Percentiles rank a stretch among this genome's conserved stretches.
Evolutionary conservation across 352 stramenopile species (phyloP).

Genomic region (Globisporangium megalacanthum): DNA sequence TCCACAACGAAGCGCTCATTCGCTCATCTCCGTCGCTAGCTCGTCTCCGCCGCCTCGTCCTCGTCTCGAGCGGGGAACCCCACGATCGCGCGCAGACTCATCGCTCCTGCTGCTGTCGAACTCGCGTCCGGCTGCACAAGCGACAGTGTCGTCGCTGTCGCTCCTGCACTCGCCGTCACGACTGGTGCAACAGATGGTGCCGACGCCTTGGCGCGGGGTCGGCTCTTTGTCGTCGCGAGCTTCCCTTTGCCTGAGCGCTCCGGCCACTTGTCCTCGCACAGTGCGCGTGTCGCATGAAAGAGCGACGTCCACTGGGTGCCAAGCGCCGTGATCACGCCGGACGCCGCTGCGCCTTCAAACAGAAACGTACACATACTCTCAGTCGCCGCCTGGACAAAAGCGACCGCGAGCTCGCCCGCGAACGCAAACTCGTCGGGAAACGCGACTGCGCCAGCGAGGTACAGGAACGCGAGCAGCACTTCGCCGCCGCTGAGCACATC

Average conservation of each 20-base stretch:
- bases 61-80: no score
- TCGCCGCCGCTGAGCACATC: constrained; percentile 34
- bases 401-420: constrained; percentile 12
- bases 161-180: background rate
- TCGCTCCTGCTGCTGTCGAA: background rate
- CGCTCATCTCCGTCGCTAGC: no score
- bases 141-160: background rate
- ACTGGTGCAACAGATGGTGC: background rate
- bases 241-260: constrained; percentile 50
- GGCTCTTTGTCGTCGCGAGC: constrained; percentile 17
- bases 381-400: constrained; percentile 6
- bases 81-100: background rate
- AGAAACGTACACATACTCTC: background rate
- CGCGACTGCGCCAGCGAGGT: constrained; percentile 20
- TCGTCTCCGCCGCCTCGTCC: no score
- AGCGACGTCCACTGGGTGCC: constrained; percentile 28
- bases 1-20: no score
- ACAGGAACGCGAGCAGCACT: constrained; percentile 37
- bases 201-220: constrained; percentile 16
- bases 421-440: constrained; percentile 21
- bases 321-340: background rate
- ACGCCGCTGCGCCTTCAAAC: background rate
- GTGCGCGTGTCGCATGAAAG: constrained; percentile 27
- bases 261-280: constrained; percentile 65
- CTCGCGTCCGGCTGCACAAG: background rate